phyloP scores from a whole-genome alignment of 2,329 filamentous ascomycete genomes.

The Aspergillus viridinutans region DNA sequence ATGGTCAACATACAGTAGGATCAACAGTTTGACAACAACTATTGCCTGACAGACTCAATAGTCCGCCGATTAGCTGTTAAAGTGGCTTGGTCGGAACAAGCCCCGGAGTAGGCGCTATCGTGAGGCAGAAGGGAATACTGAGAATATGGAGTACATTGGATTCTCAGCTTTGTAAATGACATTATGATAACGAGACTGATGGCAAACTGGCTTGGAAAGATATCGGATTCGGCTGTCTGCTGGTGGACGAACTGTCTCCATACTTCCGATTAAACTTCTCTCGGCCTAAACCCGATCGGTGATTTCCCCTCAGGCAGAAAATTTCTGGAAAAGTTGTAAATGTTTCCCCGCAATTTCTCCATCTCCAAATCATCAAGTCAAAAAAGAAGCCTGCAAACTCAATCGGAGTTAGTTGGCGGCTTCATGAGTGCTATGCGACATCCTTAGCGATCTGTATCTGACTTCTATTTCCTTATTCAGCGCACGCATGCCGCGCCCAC shows the following conservation, averaged over 20 bases:
- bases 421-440: not conserved
- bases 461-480: not conserved
- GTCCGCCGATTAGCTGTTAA: not conserved
- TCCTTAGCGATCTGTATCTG: not conserved
- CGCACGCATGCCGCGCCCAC: constrained; percentile 44
- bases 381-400: not conserved
- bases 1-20: not conserved
- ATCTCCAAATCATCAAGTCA: not conserved
- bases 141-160: not conserved
- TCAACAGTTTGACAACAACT: not conserved
- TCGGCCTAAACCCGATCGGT: constrained; percentile 1
- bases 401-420: not conserved
- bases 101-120: not conserved
- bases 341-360: not conserved
- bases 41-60: not conserved
- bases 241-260: not conserved
- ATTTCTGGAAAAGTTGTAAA: not conserved
- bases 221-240: not conserved
- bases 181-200: not conserved
- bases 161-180: not conserved
- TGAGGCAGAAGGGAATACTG: not conserved
- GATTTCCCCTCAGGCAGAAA: constrained; percentile 1
- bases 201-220: not conserved
- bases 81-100: not conserved
- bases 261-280: not conserved